Evolutionary conservation across 306 rosid species (phyloP), one percentile per base, ranked within the genome.

Genomic region (Inga laurina): DNA sequence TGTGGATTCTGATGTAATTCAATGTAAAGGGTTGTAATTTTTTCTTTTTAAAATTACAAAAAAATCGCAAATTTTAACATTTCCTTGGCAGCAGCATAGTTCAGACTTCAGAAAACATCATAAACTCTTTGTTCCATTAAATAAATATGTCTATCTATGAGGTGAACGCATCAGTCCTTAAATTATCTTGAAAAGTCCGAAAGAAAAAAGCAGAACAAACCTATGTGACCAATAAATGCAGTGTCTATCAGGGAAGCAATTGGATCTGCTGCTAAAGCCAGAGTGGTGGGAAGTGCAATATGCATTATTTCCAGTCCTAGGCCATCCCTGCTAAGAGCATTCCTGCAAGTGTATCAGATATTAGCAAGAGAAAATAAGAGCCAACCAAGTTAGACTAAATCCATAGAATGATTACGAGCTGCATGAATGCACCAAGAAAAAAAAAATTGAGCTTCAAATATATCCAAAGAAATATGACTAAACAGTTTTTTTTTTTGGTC

Each of bases 191-290:
- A 52, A 9, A 18, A 16, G 59, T 4, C 1, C 24, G 21, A 54
- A 54, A 54, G n/a, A 18, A 51, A 72, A 72, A 39, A 30, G 57
- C 2, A 39, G 80, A 79, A 61, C 79, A 80, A 64, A 87, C 90
- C 87, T 77, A 87, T 73, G 79, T 81, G 87, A 49, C 90, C 90
- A 48, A 87, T 87, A 75, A 84, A 87, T 74, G 90, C 90, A 49
- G 87, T 87, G 66, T 87, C 90, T 10, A 87, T 81, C 19, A 87
- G 72, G 30, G 90, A 87, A 78, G 90, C 90, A 87, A 87, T 24
- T 57, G 90, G 90, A 78, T 87, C 90, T 74, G 90, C 90, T n/a
- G 87, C 85, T 56, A 87, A 81, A 74, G 90, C 87, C 49, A 87
- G 76, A 41, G 85, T 84, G 43, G 90, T 78, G 30, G 90, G 90